Percentiles rank a stretch among this genome's conserved stretches.
phyloP scores from a whole-genome alignment of 2,329 filamentous ascomycete species.

The Rugonectria rugulosa region DNA sequence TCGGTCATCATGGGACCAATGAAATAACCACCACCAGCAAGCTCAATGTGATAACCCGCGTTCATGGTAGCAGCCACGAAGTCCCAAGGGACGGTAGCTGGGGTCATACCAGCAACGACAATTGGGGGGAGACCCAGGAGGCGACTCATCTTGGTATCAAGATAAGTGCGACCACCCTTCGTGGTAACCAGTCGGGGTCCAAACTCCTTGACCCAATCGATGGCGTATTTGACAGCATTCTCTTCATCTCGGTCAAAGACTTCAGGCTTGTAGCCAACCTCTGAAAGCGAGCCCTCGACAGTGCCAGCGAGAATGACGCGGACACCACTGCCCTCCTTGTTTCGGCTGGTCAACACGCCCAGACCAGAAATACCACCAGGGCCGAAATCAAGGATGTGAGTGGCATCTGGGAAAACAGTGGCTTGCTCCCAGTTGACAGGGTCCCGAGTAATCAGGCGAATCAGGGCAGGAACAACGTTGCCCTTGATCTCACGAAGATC shows the following conservation, averaged over 20 bases:
- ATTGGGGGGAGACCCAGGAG: constrained; percentile 85
- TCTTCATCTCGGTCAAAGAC: constrained; percentile 96
- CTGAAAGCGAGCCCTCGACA: constrained; percentile 87
- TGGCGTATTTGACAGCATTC: constrained; percentile 91
- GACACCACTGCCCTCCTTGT: constrained; percentile 98
- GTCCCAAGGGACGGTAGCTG: constrained; percentile 87
- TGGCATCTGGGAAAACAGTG: constrained; percentile 88
- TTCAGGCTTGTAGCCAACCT: constrained; percentile 98
- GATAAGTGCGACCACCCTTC: constrained; percentile 85
- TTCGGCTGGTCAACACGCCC: constrained; percentile 94
- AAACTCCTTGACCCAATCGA: constrained; percentile 97
- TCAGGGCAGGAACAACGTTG: constrained; percentile 84
- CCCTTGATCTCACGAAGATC: constrained; percentile 78
- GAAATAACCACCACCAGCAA: constrained; percentile 90
- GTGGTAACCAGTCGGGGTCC: constrained; percentile 92
- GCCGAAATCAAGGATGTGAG: constrained; percentile 95
- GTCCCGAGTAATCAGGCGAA: constrained; percentile 94
- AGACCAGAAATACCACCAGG: constrained; percentile 96
- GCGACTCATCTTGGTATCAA: constrained; percentile 96
- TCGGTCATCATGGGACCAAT: constrained; percentile 82
- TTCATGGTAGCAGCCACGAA: constrained; percentile 94
- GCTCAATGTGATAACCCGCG: constrained; percentile 91
- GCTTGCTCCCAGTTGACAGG: constrained; percentile 96
- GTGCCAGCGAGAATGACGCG: constrained; percentile 93
- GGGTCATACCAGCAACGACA: constrained; percentile 95